Percentiles rank a stretch among this genome's conserved stretches.
phyloP scores from a whole-genome alignment of 164 flowering plant species.

The Magnolia changhungtana region DNA sequence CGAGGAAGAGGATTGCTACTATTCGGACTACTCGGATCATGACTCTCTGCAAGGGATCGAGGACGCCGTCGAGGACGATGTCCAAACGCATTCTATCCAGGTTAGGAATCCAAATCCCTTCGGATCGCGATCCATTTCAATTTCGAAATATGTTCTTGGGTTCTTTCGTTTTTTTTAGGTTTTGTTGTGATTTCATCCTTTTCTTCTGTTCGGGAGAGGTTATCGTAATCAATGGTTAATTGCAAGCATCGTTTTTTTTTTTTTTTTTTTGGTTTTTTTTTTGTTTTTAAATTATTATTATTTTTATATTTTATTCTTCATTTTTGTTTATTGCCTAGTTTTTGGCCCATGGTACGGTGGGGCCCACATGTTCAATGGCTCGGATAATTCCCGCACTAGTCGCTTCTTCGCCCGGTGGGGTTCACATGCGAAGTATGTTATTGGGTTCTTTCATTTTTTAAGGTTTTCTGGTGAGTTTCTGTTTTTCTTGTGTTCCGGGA shows the following conservation, averaged over 20 bases:
- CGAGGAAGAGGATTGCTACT: conserved; percentile 38
- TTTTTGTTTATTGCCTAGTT: neutral
- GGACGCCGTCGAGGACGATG: neutral
- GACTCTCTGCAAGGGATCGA: conserved; percentile 31
- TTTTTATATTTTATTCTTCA: neutral
- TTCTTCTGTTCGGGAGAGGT: neutral
- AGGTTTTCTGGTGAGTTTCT: too few relatives aligned
- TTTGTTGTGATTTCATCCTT: neutral
- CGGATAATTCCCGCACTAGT: too few relatives aligned
- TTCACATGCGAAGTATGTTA: too few relatives aligned
- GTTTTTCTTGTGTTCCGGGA: too few relatives aligned
- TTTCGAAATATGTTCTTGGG: neutral
- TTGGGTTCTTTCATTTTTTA: too few relatives aligned
- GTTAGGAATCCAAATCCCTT: neutral
- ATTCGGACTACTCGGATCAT: conserved; percentile 37
- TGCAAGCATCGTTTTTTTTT: neutral
- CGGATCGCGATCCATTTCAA: neutral
- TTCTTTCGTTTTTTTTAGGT: neutral
- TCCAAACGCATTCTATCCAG: neutral
- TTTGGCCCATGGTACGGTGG: too few relatives aligned
- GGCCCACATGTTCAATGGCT: too few relatives aligned
- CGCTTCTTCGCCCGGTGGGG: too few relatives aligned
- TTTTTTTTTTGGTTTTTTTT: too few relatives aligned
- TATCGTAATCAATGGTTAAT: neutral
- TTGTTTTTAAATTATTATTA: too few relatives aligned